These are phyloP conservation scores for Mimosa pudica DNA, from an alignment of 306 rosid genomes.

Conservation along the genomic window DNA sequence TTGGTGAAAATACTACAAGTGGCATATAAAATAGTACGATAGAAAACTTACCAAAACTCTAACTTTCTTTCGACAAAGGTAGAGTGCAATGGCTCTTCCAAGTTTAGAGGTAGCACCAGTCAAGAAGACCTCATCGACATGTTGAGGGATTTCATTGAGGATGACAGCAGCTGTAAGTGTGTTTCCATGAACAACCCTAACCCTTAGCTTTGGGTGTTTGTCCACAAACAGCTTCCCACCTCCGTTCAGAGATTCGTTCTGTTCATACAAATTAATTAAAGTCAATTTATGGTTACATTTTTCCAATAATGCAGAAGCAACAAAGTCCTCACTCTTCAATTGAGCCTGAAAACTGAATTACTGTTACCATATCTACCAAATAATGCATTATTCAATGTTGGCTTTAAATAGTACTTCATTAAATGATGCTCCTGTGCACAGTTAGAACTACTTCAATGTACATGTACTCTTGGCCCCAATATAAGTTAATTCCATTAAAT, in stretches of 20 bases:
- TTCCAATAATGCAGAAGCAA: neutral
- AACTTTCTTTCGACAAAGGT: constrained; percentile 72
- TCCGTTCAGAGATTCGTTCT: constrained; percentile 84
- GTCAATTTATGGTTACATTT: neutral
- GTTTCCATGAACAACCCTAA: constrained; percentile 91
- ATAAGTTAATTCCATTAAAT: neutral
- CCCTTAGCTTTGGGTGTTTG: constrained; percentile 80
- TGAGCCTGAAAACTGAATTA: too few species aligned
- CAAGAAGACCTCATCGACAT: constrained; percentile 67
- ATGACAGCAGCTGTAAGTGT: constrained; percentile 90
- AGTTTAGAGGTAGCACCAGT: constrained; percentile 89
- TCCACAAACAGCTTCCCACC: constrained; percentile 88
- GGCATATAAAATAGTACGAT: neutral
- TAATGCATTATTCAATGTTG: neutral
- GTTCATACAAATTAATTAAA: neutral
- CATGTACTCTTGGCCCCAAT: neutral
- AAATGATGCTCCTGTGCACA: neutral
- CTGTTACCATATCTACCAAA: too few species aligned
- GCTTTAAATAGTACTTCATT: neutral
- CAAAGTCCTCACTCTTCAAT: too few species aligned
- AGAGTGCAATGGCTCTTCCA: constrained; percentile 92
- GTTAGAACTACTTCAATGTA: neutral
- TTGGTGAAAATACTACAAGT: neutral
- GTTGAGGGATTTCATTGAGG: constrained; percentile 69
- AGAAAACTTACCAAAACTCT: constrained; percentile 65